Conservation (phyloP, 2,329 filamentous ascomycete species). For the Neofusicoccum umdonicola region DNA sequence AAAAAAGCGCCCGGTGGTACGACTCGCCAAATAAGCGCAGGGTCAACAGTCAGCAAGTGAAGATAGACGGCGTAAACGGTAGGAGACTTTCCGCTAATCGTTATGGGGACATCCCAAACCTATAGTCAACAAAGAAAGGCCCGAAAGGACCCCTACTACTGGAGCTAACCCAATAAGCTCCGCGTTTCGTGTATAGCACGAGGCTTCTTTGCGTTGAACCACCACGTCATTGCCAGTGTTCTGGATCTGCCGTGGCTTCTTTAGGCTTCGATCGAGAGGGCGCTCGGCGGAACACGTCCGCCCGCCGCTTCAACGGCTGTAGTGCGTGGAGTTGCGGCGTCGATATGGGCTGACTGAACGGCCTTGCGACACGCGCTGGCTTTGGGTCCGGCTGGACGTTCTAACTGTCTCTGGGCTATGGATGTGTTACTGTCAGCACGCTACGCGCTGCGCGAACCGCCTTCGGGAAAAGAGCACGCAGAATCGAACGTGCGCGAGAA, state of each 20-base stretch:
- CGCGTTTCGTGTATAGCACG: not conserved
- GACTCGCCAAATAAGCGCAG: not conserved
- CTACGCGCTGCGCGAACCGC: not conserved
- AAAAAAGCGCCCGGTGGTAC: not conserved
- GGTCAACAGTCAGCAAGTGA: not conserved
- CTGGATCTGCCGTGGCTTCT: not conserved
- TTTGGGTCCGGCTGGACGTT: not conserved
- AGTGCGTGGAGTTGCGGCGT: not conserved
- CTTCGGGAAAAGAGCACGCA: not conserved
- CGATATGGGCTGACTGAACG: not conserved
- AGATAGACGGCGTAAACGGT: not conserved
- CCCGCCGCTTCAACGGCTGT: not conserved
- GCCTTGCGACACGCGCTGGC: not conserved
- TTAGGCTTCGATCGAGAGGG: not conserved
- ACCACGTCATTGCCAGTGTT: not conserved
- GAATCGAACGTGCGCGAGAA: not conserved
- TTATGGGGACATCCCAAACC: not conserved
- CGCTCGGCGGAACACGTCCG: not conserved
- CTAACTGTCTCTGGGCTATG: not conserved
- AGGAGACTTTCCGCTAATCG: constrained; percentile 7
- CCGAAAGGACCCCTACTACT: not conserved
- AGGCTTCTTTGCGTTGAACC: not conserved
- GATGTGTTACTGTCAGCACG: not conserved
- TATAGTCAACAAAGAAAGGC: constrained; percentile 2
- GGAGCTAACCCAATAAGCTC: not conserved